Percentiles rank a stretch among this genome's conserved stretches.
These are phyloP conservation scores for Zymoseptoria tritici DNA, from an alignment of 2,329 filamentous ascomycete genomes.

Conservation along the genomic window DNA sequence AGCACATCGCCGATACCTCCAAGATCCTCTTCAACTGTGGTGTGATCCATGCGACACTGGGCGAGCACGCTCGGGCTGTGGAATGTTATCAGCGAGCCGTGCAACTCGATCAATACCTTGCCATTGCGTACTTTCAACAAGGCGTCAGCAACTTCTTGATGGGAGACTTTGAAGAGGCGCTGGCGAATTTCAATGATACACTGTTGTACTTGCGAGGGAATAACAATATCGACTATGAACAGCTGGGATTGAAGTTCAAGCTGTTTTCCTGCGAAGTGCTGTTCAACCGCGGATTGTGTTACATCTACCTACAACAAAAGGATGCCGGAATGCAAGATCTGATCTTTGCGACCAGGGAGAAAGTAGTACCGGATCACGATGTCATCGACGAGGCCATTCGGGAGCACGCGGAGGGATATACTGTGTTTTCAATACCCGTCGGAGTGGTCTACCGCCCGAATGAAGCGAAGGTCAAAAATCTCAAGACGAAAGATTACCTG, in stretches of 20 bases:
- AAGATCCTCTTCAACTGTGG: constrained; percentile 99
- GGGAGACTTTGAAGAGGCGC: constrained; percentile 92
- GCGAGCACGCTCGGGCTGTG: constrained; percentile 92
- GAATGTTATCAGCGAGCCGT: constrained; percentile 92
- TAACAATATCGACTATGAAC: constrained; percentile 95
- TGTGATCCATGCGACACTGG: constrained; percentile 92
- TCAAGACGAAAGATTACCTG: constrained; percentile 96
- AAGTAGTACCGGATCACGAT: constrained; percentile 91
- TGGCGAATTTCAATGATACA: constrained; percentile 98
- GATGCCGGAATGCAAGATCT: constrained; percentile 88
- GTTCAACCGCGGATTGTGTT: constrained; percentile 94
- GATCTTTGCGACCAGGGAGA: constrained; percentile 85
- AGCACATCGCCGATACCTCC: constrained; percentile 84
- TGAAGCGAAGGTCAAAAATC: constrained; percentile 94
- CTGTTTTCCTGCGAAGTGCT: constrained; percentile 95
- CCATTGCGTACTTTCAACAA: constrained; percentile 96
- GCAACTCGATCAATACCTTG: constrained; percentile 85
- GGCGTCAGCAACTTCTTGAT: constrained; percentile 96
- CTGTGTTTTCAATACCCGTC: constrained; percentile 95
- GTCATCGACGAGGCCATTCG: constrained; percentile 96
- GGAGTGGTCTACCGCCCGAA: constrained; percentile 93
- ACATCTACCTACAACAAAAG: constrained; percentile 91
- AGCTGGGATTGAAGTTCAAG: constrained; percentile 90
- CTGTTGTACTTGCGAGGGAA: constrained; percentile 90
- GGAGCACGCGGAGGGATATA: constrained; percentile 94